Evolutionary conservation across 2,329 filamentous ascomycete species (phyloP).

Genomic region (Fusarium sororula): DNA sequence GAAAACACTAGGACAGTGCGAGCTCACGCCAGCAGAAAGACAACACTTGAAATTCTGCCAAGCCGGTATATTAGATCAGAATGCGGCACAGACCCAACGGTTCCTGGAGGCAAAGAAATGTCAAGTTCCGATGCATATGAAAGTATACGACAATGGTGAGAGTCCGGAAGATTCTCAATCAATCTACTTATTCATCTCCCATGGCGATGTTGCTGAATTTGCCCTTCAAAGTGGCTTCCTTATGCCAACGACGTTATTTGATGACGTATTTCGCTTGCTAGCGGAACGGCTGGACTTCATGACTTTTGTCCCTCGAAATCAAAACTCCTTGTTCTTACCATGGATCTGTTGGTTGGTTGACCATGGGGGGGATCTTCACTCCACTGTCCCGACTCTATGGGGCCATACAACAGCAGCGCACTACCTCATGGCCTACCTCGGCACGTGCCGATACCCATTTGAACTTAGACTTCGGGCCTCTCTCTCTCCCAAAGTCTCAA

Average conservation of each 20-base stretch:
- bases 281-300: neutral
- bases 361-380: accelerated
- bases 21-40: neutral
- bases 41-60: accelerated
- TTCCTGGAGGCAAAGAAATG: accelerated
- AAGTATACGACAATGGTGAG: accelerated
- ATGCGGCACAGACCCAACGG: accelerated
- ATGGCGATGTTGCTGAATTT: neutral
- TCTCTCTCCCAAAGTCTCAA: accelerated
- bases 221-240: neutral
- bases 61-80: accelerated
- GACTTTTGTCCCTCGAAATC: too few relatives aligned
- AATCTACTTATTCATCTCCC: accelerated
- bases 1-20: neutral
- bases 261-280: accelerated
- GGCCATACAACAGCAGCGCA: neutral
- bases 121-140: accelerated
- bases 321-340: neutral
- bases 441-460: accelerated
- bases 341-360: neutral
- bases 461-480: accelerated
- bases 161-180: accelerated
- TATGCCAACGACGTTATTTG: neutral
- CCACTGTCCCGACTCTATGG: neutral
- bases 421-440: neutral